Conservation (phyloP, 192 early-diverging fungal species). For the Lobosporangium transversale region DNA sequence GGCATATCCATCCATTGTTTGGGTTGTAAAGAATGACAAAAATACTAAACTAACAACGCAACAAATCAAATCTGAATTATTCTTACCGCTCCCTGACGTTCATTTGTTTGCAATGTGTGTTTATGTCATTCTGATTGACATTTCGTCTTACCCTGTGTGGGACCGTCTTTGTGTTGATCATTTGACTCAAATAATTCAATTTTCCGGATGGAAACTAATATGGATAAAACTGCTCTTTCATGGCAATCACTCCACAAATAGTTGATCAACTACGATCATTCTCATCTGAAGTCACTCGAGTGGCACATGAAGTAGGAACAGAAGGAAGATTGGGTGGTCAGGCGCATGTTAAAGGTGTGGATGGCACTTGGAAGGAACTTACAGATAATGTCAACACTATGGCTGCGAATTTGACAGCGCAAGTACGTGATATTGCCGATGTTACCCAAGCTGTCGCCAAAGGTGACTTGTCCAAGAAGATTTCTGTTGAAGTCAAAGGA, state of each 20-base stretch:
- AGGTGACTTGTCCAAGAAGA: conserved; percentile 69
- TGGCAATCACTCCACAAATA: conserved; percentile 19
- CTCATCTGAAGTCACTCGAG: conserved; percentile 63
- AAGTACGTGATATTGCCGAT: conserved; percentile 69
- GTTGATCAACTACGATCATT: conserved; percentile 41
- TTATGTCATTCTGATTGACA: not conserved
- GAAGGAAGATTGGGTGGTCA: conserved; percentile 66
- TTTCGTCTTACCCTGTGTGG: not conserved
- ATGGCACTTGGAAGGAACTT: conserved; percentile 75
- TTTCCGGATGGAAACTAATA: not conserved
- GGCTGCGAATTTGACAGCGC: conserved; percentile 70
- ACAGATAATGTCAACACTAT: conserved; percentile 78
- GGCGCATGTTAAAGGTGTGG: conserved; percentile 56
- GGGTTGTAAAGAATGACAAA: too few relatives aligned
- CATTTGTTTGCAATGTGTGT: not conserved
- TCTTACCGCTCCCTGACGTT: too few relatives aligned
- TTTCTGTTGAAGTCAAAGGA: conserved; percentile 64
- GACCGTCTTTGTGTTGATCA: not conserved
- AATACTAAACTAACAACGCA: too few relatives aligned
- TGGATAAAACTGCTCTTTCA: not conserved
- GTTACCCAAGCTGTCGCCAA: conserved; percentile 71
- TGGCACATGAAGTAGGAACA: conserved; percentile 69
- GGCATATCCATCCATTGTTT: too few relatives aligned
- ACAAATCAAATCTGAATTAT: too few relatives aligned
- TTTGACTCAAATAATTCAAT: not conserved